phyloP scores from a whole-genome alignment of 352 stramenopile genomes.

The Pythium periplocum region DNA sequence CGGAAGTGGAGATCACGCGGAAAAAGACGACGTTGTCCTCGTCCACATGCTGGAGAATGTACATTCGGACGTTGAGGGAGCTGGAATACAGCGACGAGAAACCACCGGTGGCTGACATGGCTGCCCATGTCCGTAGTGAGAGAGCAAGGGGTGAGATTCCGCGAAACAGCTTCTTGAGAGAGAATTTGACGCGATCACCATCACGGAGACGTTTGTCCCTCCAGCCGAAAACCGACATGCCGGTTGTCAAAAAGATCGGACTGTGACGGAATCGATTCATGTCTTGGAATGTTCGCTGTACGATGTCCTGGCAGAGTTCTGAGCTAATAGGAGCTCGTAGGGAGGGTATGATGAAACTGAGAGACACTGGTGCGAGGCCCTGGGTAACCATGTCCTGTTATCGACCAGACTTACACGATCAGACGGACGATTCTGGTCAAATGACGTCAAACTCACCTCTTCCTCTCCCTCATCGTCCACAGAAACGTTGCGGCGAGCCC shows the following conservation, averaged over 20 bases:
- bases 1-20: conserved; percentile 29
- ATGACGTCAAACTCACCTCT: no score
- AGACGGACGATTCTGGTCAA: no score
- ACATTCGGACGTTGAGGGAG: conserved; percentile 26
- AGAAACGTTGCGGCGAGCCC: no score
- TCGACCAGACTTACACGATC: no score
- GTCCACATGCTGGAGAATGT: conserved; percentile 46
- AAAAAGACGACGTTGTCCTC: conserved; percentile 58
- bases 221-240: conserved; percentile 47
- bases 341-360: no score
- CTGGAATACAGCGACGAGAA: conserved; percentile 40
- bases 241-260: conserved; percentile 29
- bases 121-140: conserved; percentile 28
- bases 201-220: conserved; percentile 33
- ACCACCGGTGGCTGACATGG: conserved; percentile 24
- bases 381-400: no score
- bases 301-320: no score
- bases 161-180: conserved; percentile 43
- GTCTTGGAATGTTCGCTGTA: no score
- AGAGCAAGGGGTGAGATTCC: conserved; percentile 22
- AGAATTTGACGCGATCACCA: conserved; percentile 44
- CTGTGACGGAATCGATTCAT: no score
- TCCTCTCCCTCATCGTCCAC: no score
- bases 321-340: not conserved
- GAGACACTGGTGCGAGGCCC: no score